These are phyloP conservation scores for Tremella mesenterica DNA, from an alignment of 768 basidiomycete genomes.

Conservation along the genomic window DNA sequence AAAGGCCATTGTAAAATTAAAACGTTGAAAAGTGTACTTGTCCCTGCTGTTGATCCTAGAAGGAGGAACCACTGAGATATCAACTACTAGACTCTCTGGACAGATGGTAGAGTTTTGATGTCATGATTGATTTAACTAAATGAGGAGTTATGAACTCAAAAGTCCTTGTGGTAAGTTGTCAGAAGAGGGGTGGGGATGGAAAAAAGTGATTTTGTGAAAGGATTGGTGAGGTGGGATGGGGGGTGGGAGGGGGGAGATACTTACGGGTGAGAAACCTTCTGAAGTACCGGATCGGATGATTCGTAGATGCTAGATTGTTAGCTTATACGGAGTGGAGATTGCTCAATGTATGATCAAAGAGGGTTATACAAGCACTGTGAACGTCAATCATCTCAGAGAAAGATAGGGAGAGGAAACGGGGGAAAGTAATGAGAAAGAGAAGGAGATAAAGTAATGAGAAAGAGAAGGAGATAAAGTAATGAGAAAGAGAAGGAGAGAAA, in stretches of 20 bases:
- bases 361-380: neutral
- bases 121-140: too few relatives aligned
- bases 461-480: too few relatives aligned
- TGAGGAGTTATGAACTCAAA: too few relatives aligned
- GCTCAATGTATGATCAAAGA: neutral
- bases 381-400: too few relatives aligned
- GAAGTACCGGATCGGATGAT: conserved; percentile 71
- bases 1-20: conserved; percentile 75
- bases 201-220: too few relatives aligned
- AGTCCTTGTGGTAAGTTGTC: too few relatives aligned
- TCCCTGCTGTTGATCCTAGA: conserved; percentile 74
- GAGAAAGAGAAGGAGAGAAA: too few relatives aligned
- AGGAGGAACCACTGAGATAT: conserved; percentile 60
- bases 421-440: too few relatives aligned
- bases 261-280: conserved; percentile 72
- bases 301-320: conserved; percentile 55
- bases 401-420: too few relatives aligned
- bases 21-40: conserved; percentile 78
- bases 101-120: too few relatives aligned
- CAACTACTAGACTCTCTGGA: neutral
- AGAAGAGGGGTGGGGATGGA: too few relatives aligned
- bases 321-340: neutral
- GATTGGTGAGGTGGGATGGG: neutral
- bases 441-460: too few relatives aligned
- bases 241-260: neutral